These are phyloP conservation scores for Pseudogymnoascus sp. DNA, from an alignment of 2,329 filamentous ascomycete genomes.

Conservation along the genomic window DNA sequence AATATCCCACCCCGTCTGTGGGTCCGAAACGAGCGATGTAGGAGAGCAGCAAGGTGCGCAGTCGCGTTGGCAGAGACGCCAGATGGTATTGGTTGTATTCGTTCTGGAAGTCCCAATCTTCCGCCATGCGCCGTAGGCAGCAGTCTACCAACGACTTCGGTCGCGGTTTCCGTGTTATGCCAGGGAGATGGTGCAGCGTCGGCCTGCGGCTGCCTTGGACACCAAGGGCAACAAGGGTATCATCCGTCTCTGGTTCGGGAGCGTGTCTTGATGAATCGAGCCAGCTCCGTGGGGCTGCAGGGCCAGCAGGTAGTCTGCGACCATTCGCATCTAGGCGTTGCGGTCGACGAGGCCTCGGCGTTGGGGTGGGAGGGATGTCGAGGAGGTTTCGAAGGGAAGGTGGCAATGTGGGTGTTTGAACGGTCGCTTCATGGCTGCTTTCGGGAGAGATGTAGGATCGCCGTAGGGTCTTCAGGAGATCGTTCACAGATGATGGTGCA, in stretches of 20 bases:
- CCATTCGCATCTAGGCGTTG: conserved; percentile 37
- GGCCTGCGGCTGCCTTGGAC: conserved; percentile 20
- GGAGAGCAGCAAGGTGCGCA: conserved; percentile 44
- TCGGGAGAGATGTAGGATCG: conserved; percentile 33
- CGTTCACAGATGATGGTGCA: conserved; percentile 44
- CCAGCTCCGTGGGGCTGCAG: conserved; percentile 53
- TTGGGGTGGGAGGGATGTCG: conserved; percentile 49
- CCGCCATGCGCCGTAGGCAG: conserved; percentile 41
- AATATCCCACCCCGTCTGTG: conserved; percentile 39
- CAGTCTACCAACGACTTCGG: conserved; percentile 38
- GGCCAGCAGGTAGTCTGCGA: conserved; percentile 47
- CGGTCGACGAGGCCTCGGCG: conserved; percentile 37
- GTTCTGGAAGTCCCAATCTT: conserved; percentile 47
- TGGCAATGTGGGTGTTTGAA: conserved; percentile 44
- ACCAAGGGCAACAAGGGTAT: conserved; percentile 8
- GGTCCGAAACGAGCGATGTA: conserved; percentile 39
- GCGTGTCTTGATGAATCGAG: conserved; percentile 29
- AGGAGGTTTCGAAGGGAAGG: conserved; percentile 51
- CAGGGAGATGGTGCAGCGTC: conserved; percentile 30
- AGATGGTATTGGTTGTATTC: conserved; percentile 50
- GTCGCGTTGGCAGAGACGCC: conserved; percentile 44
- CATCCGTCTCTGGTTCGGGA: conserved; percentile 12
- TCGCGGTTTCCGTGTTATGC: conserved; percentile 32
- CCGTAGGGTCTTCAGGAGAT: conserved; percentile 50
- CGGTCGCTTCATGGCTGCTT: conserved; percentile 24